Evolutionary conservation across 306 rosid species (phyloP), one percentile per base, ranked within the genome.

Genomic region (Medicago arabica): DNA sequence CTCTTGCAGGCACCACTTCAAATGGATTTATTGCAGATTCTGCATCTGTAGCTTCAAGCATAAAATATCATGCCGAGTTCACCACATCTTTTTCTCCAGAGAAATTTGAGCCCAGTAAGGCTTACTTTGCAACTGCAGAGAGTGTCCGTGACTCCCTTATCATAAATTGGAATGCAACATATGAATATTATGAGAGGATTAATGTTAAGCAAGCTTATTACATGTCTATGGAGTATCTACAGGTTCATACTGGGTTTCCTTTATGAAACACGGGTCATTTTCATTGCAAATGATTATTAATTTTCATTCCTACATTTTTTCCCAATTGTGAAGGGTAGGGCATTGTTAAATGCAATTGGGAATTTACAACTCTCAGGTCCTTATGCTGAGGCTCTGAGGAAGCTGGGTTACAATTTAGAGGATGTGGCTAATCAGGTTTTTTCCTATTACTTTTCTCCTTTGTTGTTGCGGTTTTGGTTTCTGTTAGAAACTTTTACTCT

Each of bases 211-310:
- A 90, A 83, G 98, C 98, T 23, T 92, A 92, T 78, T 95, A 95
- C 83, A 80, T 95, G 90, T 92, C 98, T 15, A 95, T 95, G 98
- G 98, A 95, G 51, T 95, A 84, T 83, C 90, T 95, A 46, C 98
- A 95, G 98, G 98, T 95, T 80, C 49, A 82, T 82, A 41, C 28
- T 77, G 71, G 12, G 71, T 82, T 79, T 71, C 67, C 71, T 64
- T 79, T 54, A 54, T 71, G 67, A 43, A 21, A 51, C 80, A 23
- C 21, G 9, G 40, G 41, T 55, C 36, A 65, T 75, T 39, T 49
- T 64, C 28, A 58, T 55, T 80, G 63, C 75, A 60, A 58, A 41
- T 59, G 47, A 9, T 64, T 31, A n/a, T 19, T 28, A 43, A 47
- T 71, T 65, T 71, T 46, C 10, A 7, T 25, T 21, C 19, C n/a